Conservation (phyloP, 2,329 filamentous ascomycete genomes). For the Sclerotinia glacialis region DNA sequence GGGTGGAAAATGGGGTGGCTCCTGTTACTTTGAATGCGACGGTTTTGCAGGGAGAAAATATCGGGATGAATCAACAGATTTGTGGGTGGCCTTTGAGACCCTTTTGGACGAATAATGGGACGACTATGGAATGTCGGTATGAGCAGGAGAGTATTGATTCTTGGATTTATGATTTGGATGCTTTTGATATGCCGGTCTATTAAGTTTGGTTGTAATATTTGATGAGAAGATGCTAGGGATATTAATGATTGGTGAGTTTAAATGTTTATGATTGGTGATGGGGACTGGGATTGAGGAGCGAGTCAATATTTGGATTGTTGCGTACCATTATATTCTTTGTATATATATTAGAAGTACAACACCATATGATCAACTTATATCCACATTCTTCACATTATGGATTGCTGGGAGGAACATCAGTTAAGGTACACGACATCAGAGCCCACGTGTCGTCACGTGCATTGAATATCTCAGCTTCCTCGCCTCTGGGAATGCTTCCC, state of each 20-base stretch:
- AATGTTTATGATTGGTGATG: background rate
- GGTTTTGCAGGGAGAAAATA: slow-evolving; percentile 36
- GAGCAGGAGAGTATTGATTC: slow-evolving; percentile 35
- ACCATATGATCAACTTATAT: background rate
- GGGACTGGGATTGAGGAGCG: background rate
- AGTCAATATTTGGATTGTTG: background rate
- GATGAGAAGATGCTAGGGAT: no score
- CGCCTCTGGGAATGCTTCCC: no score
- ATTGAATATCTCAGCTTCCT: no score
- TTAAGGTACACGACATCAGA: no score
- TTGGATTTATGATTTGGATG: slow-evolving; percentile 36
- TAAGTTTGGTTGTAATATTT: background rate
- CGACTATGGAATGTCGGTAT: slow-evolving; percentile 35
- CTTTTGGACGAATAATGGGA: slow-evolving; percentile 34
- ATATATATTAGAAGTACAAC: background rate
- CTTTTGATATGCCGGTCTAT: slow-evolving; percentile 28
- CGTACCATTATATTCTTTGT: background rate
- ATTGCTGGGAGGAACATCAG: background rate
- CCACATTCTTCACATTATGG: background rate
- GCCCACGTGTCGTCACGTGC: no score
- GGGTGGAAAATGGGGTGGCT: slow-evolving; percentile 55
- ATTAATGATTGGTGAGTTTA: background rate
- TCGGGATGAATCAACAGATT: slow-evolving; percentile 41
- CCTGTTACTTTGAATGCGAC: slow-evolving; percentile 43
- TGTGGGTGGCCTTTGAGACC: slow-evolving; percentile 44